These are phyloP conservation scores for Cercospora sp. DNA, from an alignment of 2,329 filamentous ascomycete genomes.

Conservation along the genomic window DNA sequence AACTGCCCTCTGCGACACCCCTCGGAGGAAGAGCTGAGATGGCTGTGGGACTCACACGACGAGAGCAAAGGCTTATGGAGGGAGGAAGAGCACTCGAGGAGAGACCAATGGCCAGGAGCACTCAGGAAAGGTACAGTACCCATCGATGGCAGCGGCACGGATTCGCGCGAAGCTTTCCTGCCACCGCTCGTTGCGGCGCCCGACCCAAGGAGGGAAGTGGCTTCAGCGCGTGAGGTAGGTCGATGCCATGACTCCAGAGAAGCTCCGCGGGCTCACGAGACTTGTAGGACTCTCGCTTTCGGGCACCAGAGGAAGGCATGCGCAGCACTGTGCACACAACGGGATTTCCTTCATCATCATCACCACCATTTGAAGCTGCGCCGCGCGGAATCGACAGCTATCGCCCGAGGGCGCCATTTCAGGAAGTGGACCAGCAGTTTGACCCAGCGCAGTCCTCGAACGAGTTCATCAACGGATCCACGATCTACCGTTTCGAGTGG, in stretches of 20 bases:
- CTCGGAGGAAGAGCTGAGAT: slow-evolving; percentile 14
- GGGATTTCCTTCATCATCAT: background rate
- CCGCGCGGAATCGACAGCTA: background rate
- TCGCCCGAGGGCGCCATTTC: background rate
- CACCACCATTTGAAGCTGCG: background rate
- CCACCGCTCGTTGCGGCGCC: no score
- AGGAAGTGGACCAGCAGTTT: slow-evolving; percentile 13
- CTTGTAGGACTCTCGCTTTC: background rate
- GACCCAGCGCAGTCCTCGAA: slow-evolving; percentile 20
- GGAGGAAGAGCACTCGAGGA: background rate
- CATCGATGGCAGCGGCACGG: background rate
- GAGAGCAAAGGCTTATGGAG: background rate
- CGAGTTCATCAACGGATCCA: slow-evolving; percentile 24
- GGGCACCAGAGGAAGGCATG: background rate
- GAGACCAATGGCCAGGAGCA: background rate
- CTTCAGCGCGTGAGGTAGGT: background rate
- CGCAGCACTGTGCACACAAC: background rate
- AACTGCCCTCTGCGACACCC: slow-evolving; percentile 27
- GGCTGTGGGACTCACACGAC: slow-evolving; percentile 25
- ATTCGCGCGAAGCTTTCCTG: background rate
- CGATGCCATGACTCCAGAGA: background rate
- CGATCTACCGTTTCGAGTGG: slow-evolving; percentile 24
- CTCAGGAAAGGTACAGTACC: background rate
- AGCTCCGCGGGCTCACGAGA: background rate
- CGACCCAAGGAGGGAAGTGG: background rate